Conservation (phyloP, 176 grass and related monocot species). For the Alopecurus myosuroides region DNA sequence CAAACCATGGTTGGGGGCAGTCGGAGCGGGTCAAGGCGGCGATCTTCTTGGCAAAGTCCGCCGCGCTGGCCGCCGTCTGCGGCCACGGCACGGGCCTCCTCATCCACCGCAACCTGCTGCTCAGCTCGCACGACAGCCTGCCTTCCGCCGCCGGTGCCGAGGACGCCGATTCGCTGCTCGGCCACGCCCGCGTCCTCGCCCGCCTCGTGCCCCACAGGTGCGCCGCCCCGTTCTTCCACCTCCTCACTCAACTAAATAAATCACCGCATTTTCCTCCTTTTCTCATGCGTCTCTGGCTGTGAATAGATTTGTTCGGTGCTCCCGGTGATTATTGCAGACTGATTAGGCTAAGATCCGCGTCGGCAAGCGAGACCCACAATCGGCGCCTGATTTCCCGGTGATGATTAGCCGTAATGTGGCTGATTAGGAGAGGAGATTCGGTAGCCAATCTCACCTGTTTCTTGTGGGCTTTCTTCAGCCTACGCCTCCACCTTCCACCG, state of each 20-base stretch:
- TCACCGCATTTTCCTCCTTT: not conserved
- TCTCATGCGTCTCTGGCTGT: not conserved
- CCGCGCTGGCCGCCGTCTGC: constrained; percentile 49
- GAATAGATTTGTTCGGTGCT: not conserved
- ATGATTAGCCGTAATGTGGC: constrained; percentile 34
- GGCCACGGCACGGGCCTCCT: constrained; percentile 60
- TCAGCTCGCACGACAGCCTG: constrained; percentile 77
- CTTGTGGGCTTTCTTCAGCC: constrained; percentile 17
- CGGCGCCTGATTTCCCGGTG: constrained; percentile 6
- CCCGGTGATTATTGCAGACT: constrained; percentile 1
- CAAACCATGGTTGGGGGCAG: too few species aligned
- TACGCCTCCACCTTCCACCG: too few species aligned
- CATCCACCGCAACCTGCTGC: constrained; percentile 82
- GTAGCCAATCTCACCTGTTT: not conserved
- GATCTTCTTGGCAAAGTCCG: constrained; percentile 61
- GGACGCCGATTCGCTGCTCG: constrained; percentile 57
- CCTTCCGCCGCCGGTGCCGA: constrained; percentile 56
- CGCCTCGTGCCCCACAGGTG: constrained; percentile 79
- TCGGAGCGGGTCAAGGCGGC: constrained; percentile 61
- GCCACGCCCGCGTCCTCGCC: constrained; percentile 35
- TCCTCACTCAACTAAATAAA: not conserved
- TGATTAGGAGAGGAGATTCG: constrained; percentile 9
- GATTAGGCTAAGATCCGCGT: constrained; percentile 40
- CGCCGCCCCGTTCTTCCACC: not conserved
- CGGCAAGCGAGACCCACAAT: not conserved